Evolutionary conservation across 768 basidiomycete genomes (phyloP).

Genomic region (Leccinellum luteum): DNA sequence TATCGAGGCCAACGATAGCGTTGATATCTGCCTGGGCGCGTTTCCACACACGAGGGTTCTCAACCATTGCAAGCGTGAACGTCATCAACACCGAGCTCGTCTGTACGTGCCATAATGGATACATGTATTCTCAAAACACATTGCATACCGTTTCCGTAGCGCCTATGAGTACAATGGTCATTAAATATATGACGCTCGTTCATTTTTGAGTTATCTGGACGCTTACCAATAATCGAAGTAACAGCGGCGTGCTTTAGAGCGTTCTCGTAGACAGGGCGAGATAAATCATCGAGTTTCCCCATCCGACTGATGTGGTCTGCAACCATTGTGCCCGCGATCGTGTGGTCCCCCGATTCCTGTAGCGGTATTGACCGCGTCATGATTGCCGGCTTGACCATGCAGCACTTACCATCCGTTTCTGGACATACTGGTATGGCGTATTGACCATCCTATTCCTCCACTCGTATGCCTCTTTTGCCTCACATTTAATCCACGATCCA

Average conservation of each 20-base stretch:
- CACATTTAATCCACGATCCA: constrained; percentile 35
- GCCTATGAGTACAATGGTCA: background rate
- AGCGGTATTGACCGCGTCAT: too few species aligned
- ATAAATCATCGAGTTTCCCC: constrained; percentile 10
- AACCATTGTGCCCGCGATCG: background rate
- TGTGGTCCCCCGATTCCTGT: background rate
- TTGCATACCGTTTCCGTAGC: constrained; percentile 10
- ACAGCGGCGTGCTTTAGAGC: constrained; percentile 8
- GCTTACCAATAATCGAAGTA: constrained; percentile 14
- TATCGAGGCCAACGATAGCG: background rate
- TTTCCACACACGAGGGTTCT: background rate
- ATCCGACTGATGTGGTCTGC: constrained; percentile 15
- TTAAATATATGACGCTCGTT: background rate
- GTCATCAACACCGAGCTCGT: background rate
- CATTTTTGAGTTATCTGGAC: background rate
- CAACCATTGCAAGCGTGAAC: background rate
- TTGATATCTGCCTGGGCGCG: background rate
- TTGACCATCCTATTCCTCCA: constrained; percentile 3
- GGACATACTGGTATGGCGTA: constrained; percentile 24
- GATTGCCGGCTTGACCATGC: background rate
- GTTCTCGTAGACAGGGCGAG: constrained; percentile 1
- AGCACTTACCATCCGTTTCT: constrained; percentile 24
- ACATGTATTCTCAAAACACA: too few species aligned
- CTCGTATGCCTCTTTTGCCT: constrained; percentile 16
- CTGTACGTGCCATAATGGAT: background rate